Percentiles rank a stretch among this genome's conserved stretches.
These are phyloP conservation scores for Pseudomassariella vexata DNA, from an alignment of 2,329 filamentous ascomycete genomes.

Conservation along the genomic window DNA sequence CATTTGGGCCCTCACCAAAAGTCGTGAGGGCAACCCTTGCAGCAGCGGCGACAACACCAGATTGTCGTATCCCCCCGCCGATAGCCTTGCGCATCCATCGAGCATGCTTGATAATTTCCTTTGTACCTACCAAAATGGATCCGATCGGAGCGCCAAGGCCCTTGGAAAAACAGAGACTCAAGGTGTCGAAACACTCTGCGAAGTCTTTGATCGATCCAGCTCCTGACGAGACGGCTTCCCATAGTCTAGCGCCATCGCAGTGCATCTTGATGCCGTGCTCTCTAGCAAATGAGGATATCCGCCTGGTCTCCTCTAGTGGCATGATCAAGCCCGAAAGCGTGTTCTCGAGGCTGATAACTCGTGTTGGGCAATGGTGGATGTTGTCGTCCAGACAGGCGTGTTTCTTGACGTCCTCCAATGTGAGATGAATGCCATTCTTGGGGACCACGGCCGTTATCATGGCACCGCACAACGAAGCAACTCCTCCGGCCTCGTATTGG, in stretches of 20 bases:
- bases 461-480: slow-evolving; percentile 60
- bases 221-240: slow-evolving; percentile 41
- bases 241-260: slow-evolving; percentile 46
- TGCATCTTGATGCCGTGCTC: slow-evolving; percentile 36
- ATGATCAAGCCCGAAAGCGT: slow-evolving; percentile 29
- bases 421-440: slow-evolving; percentile 32
- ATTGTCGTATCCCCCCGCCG: slow-evolving; percentile 72
- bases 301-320: slow-evolving; percentile 25
- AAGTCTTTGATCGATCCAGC: slow-evolving; percentile 35
- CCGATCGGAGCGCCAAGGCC: slow-evolving; percentile 47
- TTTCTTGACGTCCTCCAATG: slow-evolving; percentile 32
- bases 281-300: slow-evolving; percentile 26
- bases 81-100: slow-evolving; percentile 77
- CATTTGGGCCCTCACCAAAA: slow-evolving; percentile 51
- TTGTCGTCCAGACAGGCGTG: slow-evolving; percentile 33
- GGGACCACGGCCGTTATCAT: slow-evolving; percentile 43
- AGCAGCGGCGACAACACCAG: slow-evolving; percentile 71
- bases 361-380: slow-evolving; percentile 34
- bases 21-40: slow-evolving; percentile 74
- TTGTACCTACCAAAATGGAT: slow-evolving; percentile 37
- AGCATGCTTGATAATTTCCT: slow-evolving; percentile 56
- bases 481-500: slow-evolving; percentile 48
- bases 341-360: slow-evolving; percentile 36
- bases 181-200: slow-evolving; percentile 40
- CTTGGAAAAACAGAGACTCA: slow-evolving; percentile 45